Base-by-base conservation (phyloP, 306 rosid species). In the Medicago arabica region DNA sequence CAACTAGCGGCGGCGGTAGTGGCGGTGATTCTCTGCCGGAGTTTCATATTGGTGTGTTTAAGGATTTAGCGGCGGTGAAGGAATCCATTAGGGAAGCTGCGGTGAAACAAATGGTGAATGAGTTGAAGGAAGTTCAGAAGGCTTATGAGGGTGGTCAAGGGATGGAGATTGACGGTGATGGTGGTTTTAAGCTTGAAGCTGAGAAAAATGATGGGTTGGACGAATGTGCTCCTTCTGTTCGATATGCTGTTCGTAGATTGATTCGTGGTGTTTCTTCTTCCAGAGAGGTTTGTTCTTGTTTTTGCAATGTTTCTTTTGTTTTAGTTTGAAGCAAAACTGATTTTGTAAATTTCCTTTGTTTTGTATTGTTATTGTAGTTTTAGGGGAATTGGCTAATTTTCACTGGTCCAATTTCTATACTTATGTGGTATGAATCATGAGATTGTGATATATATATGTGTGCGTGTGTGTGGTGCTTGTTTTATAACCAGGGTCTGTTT, bases 221-320 rank as follows among this genome's bases (percentile, higher is more conserved):
- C 16, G 84, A 85, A 25, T 95, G 97, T 83, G 99, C 99, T 0
- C 97, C 99, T 9, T 95, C 99, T n/a, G 88, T 95, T 73, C 84
- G 89, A 86, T 95, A 95, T 80, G 99, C 99, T 6, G 58, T 95
- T 38, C 92, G 97, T 1, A 84, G 99, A 71, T 92, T 95, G 67
- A 85, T 95, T 59, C 97, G 99, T 3, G 97, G 99, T 57, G 96
- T 92, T 49, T 95, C 99, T 75, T 95, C 99, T 0, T 90, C 99
- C 0, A 90, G 99, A 87, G 97, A 90, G 97, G 97, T 93, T 53
- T 61, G 77, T 31, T 21, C 1, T 21, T 21, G 23, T 21, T 7
- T 51, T 57, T 36, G 71, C 34, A 5, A 17, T 58, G 43, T 74
- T 21, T 47, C 4, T 59, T 49, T 28, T 31, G 12, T 25, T 65